Evolutionary conservation across 2,329 filamentous ascomycete genomes (phyloP), one percentile per base, ranked within the genome.

Genomic region (Fusarium bactridioides): DNA sequence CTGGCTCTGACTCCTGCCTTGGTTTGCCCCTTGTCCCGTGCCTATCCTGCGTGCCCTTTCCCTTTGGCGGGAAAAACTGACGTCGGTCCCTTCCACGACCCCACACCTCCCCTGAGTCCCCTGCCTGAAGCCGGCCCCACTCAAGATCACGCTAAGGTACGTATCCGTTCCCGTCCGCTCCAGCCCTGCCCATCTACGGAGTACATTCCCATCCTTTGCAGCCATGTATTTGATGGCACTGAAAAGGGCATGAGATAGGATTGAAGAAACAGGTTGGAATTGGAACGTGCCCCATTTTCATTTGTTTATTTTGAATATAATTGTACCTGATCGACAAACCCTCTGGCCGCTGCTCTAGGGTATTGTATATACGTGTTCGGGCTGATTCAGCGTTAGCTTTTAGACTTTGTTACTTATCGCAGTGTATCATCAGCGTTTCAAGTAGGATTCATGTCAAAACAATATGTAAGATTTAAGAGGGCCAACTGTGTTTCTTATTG

Each of bases 61-160:
- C 33, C n/a, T 31, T 40, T 57, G 25, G 29, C 31, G 11, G 53
- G 12, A 61, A 60, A 61, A 50, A 53, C 68, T 74, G 71, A 74
- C 72, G 54, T 74, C 54, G 71, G 67, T 72, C 67, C 60, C 58
- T 64, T 69, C 33, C 33, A 35, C 9, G 35, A 78, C 78, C 9
- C 74, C 64, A 53, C 44, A 51, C 29, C 29, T 51, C 31, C 47
- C 29, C n/a, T n/a, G 31, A 31, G 12, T 10, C 33, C 16, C 21
- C 21, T 50, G 16, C 47, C 9, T 50, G 18, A 25, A 15, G 37
- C 8, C 31, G 37, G 25, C 15, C 44, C 69, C 69, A 48, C 41
- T n/a, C 3, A 27, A 16, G 12, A 57, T 56, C 58, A 59, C 66
- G 59, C 65, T 54, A 65, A 64, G 45, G 56, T 70, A 70, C 62